Evolutionary conservation across 2,329 filamentous ascomycete genomes (phyloP).

Genomic region (Diaporthe sp.): DNA sequence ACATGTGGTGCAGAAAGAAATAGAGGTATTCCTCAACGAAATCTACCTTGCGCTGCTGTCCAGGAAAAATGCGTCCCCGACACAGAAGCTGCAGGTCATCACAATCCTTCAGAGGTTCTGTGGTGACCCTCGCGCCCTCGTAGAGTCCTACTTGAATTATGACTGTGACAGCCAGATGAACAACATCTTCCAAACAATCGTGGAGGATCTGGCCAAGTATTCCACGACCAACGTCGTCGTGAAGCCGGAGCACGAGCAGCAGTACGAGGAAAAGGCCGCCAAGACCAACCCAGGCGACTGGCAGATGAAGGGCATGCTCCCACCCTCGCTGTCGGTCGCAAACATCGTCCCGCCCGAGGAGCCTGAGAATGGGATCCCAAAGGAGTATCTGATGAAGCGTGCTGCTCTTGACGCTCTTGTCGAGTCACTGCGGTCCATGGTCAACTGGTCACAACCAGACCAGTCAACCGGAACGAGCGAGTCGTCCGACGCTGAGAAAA

Average conservation of each 20-base stretch:
- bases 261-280: constrained; percentile 82
- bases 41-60: constrained; percentile 95
- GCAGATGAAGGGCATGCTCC: constrained; percentile 86
- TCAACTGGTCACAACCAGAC: constrained; percentile 84
- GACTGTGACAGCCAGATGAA: constrained; percentile 96
- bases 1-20: constrained; percentile 77
- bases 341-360: constrained; percentile 73
- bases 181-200: constrained; percentile 95
- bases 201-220: constrained; percentile 92
- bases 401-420: constrained; percentile 89
- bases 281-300: constrained; percentile 77
- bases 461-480: constrained; percentile 69
- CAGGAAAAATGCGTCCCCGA: constrained; percentile 83
- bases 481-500: constrained; percentile 59
- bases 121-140: constrained; percentile 85
- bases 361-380: constrained; percentile 77
- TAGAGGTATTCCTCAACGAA: constrained; percentile 97
- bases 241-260: constrained; percentile 81
- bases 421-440: constrained; percentile 87
- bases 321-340: constrained; percentile 85
- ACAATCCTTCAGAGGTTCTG: constrained; percentile 86
- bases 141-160: constrained; percentile 97
- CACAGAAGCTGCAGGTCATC: constrained; percentile 94
- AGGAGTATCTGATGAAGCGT: constrained; percentile 92
- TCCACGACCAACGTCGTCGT: constrained; percentile 83